A percentile compares a stretch with the other conserved stretches of the same genome.
These are phyloP conservation scores for Globisporangium orthogonon DNA, from an alignment of 352 stramenopile species.

Conservation along the genomic window DNA sequence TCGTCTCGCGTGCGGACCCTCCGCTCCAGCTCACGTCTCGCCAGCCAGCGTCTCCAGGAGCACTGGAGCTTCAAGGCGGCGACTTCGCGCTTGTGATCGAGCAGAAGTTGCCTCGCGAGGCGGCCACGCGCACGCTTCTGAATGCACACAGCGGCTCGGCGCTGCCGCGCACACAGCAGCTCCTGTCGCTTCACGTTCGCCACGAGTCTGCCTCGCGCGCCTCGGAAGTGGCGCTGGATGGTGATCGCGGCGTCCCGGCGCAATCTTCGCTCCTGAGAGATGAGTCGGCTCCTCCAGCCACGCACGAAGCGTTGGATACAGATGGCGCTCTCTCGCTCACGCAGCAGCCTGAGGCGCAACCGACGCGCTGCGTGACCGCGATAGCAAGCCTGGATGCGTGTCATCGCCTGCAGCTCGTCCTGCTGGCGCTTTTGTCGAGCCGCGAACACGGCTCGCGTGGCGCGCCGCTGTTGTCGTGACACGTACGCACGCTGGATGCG, in stretches of 20 bases:
- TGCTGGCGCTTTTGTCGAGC: constrained; percentile 18
- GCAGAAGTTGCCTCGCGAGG: constrained; percentile 16
- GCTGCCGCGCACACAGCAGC: constrained; percentile 9
- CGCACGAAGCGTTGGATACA: constrained; percentile 34
- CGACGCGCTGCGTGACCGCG: constrained; percentile 23
- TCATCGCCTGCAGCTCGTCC: constrained; percentile 13
- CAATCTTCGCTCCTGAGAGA: constrained; percentile 4
- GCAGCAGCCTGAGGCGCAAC: constrained; percentile 6
- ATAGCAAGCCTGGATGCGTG: constrained; percentile 25
- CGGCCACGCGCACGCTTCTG: constrained; percentile 31
- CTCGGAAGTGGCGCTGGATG: constrained; percentile 35
- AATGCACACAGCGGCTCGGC: constrained; percentile 24
- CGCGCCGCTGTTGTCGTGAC: constrained; percentile 24
- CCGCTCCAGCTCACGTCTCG: constrained; percentile 9
- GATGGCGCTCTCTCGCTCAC: constrained; percentile 20
- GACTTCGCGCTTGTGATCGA: constrained; percentile 7
- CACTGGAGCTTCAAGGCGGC: constrained; percentile 24
- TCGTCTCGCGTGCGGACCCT: constrained; percentile 10
- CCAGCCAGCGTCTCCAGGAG: constrained; percentile 25
- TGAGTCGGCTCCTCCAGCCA: constrained; percentile 12
- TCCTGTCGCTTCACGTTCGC: constrained; percentile 12
- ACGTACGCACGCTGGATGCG: constrained; percentile 33
- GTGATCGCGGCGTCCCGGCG: constrained; percentile 19
- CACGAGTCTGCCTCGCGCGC: constrained; percentile 13
- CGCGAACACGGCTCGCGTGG: constrained; percentile 25